Base-by-base conservation (phyloP, 176 grass and related monocot species). In the Eleusine coracana region DNA sequence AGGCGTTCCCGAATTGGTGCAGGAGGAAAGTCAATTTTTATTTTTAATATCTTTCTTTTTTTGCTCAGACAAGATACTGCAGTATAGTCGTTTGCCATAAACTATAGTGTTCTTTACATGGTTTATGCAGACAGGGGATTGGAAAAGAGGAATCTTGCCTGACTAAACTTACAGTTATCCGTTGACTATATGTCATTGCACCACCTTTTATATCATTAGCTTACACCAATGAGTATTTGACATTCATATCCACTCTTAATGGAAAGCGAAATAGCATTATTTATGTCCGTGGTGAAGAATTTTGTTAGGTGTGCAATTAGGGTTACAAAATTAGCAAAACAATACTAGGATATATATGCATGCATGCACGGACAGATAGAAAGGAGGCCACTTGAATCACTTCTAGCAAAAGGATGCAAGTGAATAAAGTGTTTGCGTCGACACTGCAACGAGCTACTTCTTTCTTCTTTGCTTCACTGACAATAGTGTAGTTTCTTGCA, bases 331-430 rank as follows among this genome's bases (percentile, higher is more conserved):
- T 73, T 82, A 82, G 72, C 84, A 85, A 92, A 82, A 80, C 50
- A 84, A 85, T 96, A 87, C 90, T 92, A 96, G 93, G 90, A 96
- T n/a, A 96, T 93, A 89, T 90, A 87, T 88, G 90, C 92, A 92
- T 20, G 50, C 50, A 54, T 86, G 71, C 70, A 73, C 0, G 51
- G 59, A 87, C 58, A 85, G 66, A 87, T 37, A 84, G 75, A 95
- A 82, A 69, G 37, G 37, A 85, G 40, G 54, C 68, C 73, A 80
- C 72, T 66, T 76, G n/a, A 82, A 84, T 91, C 73, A 77, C 87
- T 88, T 82, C 64, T 75, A 78, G 80, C 58, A 74, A 87, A 83
- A 80, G 75, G 37, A 79, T 75, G 73, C 12, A 79, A 85, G 41
- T 13, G 72, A 86, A 79, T 86, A 82, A 91, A 82, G 88, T 18